Evolutionary conservation across 805 yeast species (phyloP), one percentile per base, ranked within the genome.

Genomic region (Blastobotrys chiropterorum): DNA sequence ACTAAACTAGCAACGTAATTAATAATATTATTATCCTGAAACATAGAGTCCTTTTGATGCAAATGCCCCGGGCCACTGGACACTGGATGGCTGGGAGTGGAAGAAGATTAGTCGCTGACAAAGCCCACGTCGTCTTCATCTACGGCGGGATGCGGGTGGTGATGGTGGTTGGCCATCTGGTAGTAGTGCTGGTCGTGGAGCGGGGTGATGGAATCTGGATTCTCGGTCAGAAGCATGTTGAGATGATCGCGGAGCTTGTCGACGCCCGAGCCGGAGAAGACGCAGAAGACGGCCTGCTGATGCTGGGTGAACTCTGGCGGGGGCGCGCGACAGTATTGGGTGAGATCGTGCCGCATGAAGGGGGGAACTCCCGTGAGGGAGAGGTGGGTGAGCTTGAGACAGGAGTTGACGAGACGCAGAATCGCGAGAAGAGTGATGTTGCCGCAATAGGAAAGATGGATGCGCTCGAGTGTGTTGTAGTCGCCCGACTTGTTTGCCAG

Each of bases 181-280:
- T 26, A 26, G 34, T 26, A 26, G 34, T 5, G 34, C 34, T 26
- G 34, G 34, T 26, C 8, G 34, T 26, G 34, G 34, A 26, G 34
- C 8, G 34, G 34, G 8, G 34, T 26, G 11, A 26, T 26, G 5
- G 34, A 26, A 11, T 26, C 34, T 26, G 34, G 34, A 26, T 26
- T 26, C 7, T 46, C 49, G 20, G 49, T 16, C 46, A 30, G 19
- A 13, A 48, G 22, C 48, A 50, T 13, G 51, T 77, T 82, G 46
- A 92, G 74, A 64, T 85, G 83, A 41, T 79, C 81, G 56, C 97
- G 78, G 56, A 92, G 74, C 54, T 81, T 80, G 47, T 74, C 78
- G 15, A 94, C 96, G 6, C 97, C 97, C 54, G 79, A 80, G 1
- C 98, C 98, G 34, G 92, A 83, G 64, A 90, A 94, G 11, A 92